phyloP scores from a whole-genome alignment of 208 protist genomes.

The Leishmania major region DNA sequence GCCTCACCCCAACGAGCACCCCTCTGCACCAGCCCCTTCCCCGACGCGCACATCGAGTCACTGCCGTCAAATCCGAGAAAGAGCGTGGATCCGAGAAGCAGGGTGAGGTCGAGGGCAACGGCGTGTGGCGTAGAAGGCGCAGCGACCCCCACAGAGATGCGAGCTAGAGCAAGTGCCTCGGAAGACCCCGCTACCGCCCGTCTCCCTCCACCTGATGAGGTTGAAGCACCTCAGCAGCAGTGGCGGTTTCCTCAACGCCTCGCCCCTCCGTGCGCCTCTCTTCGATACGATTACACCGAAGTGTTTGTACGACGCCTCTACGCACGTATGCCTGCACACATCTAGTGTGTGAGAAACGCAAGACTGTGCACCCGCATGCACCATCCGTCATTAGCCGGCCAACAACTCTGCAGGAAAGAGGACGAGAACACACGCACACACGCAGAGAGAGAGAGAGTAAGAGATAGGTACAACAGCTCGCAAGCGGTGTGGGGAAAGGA shows the following conservation, averaged over 20 bases:
- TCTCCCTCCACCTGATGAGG: neutral
- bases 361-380: neutral
- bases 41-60: too few species aligned
- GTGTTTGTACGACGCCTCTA: neutral
- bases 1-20: too few species aligned
- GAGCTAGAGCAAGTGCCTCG: neutral
- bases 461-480: neutral
- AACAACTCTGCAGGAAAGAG: neutral
- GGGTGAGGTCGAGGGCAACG: neutral
- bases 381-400: neutral
- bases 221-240: neutral
- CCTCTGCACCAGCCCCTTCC: too few species aligned
- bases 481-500: neutral
- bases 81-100: neutral
- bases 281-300: neutral
- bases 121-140: neutral
- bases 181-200: neutral
- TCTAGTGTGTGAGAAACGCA: neutral
- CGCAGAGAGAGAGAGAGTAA: neutral
- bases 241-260: neutral
- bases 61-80: too few species aligned
- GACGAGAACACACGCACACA: neutral
- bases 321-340: neutral
- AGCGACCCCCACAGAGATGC: neutral
- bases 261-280: neutral